Evolutionary conservation across 2,329 filamentous ascomycete genomes (phyloP).

Genomic region (Colletotrichum acutatum): DNA sequence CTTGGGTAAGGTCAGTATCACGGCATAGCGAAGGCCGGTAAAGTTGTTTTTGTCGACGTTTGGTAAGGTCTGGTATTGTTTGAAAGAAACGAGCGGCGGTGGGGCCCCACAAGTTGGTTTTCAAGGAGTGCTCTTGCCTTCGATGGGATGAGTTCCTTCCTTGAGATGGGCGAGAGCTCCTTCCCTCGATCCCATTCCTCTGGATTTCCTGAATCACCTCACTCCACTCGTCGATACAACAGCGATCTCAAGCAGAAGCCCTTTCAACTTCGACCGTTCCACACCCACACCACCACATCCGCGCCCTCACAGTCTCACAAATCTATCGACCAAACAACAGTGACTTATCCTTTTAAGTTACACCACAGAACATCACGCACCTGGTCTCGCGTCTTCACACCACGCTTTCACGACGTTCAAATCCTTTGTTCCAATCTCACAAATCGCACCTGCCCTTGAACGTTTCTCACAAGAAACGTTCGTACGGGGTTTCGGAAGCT

Average conservation of each 20-base stretch:
- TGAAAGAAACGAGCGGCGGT: not conserved
- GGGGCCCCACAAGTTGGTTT: not conserved
- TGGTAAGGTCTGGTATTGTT: not conserved
- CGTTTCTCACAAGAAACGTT: not conserved
- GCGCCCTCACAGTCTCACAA: not conserved
- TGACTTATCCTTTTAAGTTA: not conserved
- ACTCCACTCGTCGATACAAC: not conserved
- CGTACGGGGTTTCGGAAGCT: not conserved
- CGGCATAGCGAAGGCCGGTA: not conserved
- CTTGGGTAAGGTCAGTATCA: slow-evolving; percentile 17
- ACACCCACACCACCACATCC: not conserved
- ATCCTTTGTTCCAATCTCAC: slow-evolving; percentile 1
- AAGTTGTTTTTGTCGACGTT: not conserved
- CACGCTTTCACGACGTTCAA: not conserved
- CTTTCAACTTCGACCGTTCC: not conserved
- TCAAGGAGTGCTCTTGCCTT: not conserved
- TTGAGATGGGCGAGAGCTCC: not conserved
- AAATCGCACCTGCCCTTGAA: not conserved
- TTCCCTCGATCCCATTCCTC: too few species aligned
- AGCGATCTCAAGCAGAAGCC: not conserved
- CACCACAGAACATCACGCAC: not conserved
- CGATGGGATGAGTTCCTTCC: not conserved
- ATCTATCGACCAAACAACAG: not conserved
- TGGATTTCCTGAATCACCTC: not conserved
- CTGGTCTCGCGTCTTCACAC: not conserved